Conservation (phyloP, 2,329 filamentous ascomycete genomes). For the Diaporthe australafricana region DNA sequence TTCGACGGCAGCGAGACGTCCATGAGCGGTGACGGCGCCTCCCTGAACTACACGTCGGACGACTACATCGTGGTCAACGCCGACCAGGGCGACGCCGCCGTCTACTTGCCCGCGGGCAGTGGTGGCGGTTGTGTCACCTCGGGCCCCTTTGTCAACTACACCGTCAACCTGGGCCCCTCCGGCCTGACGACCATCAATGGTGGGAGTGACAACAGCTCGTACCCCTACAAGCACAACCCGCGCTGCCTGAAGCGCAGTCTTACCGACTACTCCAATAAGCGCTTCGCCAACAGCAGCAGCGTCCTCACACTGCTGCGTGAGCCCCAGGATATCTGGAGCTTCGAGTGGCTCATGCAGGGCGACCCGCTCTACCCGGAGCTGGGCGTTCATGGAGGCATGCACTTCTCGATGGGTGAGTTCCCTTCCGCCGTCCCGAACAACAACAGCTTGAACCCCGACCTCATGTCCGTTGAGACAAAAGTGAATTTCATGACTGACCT, state of each 20-base stretch:
- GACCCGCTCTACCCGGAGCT: background rate
- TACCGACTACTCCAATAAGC: slow-evolving; percentile 16
- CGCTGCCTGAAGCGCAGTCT: slow-evolving; percentile 54
- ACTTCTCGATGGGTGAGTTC: slow-evolving; percentile 44
- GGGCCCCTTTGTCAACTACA: slow-evolving; percentile 57
- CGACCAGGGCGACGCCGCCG: background rate
- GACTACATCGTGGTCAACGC: slow-evolving; percentile 45
- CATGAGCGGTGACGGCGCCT: slow-evolving; percentile 56
- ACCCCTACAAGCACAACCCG: slow-evolving; percentile 50
- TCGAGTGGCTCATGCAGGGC: slow-evolving; percentile 50
- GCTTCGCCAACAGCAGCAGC: slow-evolving; percentile 18
- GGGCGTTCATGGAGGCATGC: slow-evolving; percentile 48
- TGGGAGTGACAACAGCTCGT: slow-evolving; percentile 42
- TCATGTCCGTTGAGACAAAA: no score
- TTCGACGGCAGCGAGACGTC: slow-evolving; percentile 63
- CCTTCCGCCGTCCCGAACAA: no score
- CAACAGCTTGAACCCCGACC: no score
- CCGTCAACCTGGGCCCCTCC: slow-evolving; percentile 50
- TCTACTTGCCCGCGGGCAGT: slow-evolving; percentile 48
- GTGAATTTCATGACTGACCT: no score
- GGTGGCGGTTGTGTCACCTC: slow-evolving; percentile 64
- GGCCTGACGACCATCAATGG: slow-evolving; percentile 43
- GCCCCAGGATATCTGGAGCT: slow-evolving; percentile 40
- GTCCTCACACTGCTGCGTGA: slow-evolving; percentile 21
- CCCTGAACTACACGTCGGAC: slow-evolving; percentile 41